phyloP scores from a whole-genome alignment of 1,284 basidiomycete genomes.

The Cystobasidium sp. region DNA sequence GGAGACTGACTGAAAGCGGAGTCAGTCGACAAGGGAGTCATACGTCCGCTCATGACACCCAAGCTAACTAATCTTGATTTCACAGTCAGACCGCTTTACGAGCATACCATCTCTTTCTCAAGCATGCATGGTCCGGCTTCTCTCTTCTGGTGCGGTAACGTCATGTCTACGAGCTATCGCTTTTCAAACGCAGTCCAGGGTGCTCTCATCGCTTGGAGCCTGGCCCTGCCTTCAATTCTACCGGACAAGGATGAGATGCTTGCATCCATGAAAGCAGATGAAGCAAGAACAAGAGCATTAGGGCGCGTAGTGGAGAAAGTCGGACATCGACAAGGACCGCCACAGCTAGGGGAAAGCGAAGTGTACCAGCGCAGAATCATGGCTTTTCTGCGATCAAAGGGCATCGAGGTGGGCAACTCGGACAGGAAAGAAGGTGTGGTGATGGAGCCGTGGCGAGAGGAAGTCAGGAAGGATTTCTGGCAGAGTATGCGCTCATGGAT shows the following conservation, averaged over 20 bases:
- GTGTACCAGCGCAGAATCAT: conserved; percentile 32
- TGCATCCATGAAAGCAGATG: neutral
- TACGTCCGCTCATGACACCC: too few species aligned
- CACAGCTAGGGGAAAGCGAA: conserved; percentile 30
- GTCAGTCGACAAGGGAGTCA: too few species aligned
- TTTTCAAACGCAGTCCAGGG: conserved; percentile 40
- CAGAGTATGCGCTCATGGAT: conserved; percentile 32
- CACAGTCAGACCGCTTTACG: conserved; percentile 33
- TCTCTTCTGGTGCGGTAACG: conserved; percentile 34
- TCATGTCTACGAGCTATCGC: conserved; percentile 40
- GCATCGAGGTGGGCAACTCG: conserved; percentile 23
- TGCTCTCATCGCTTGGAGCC: conserved; percentile 32
- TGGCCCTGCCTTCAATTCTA: conserved; percentile 26
- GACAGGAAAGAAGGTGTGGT: conserved; percentile 23
- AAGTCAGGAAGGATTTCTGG: conserved; percentile 40
- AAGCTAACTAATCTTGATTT: neutral
- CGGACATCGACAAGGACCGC: conserved; percentile 35
- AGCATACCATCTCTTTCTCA: conserved; percentile 37
- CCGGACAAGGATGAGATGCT: conserved; percentile 30
- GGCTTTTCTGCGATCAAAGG: conserved; percentile 12
- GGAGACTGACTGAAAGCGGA: too few species aligned
- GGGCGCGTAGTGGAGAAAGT: conserved; percentile 25
- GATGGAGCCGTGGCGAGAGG: conserved; percentile 34
- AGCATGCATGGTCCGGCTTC: conserved; percentile 21
- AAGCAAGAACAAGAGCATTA: conserved; percentile 12